phyloP scores from a whole-genome alignment of 768 basidiomycete genomes.

The Cytidiella melzeri region DNA sequence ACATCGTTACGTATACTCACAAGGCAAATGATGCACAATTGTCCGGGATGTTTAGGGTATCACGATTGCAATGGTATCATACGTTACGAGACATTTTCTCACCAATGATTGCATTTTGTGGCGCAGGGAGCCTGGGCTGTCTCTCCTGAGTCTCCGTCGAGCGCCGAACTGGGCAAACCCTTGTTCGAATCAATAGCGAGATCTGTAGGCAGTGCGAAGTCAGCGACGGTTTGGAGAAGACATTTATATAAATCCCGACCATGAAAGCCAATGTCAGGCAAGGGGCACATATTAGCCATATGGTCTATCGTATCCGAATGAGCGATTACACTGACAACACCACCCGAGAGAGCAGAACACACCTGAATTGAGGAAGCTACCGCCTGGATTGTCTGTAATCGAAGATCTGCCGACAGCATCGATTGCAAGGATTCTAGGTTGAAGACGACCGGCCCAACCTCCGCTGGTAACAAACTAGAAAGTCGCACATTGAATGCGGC shows the following conservation, averaged over 20 bases:
- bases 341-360: too few relatives aligned
- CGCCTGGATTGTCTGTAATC: constrained; percentile 41
- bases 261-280: constrained; percentile 60
- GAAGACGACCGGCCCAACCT: constrained; percentile 39
- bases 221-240: constrained; percentile 1
- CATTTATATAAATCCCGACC: constrained; percentile 32
- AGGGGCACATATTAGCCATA: constrained; percentile 72
- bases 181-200: constrained; percentile 23
- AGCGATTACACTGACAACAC: neutral
- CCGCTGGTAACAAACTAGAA: constrained; percentile 41
- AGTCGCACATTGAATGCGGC: constrained; percentile 61
- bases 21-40: neutral
- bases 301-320: constrained; percentile 35
- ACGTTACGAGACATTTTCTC: neutral
- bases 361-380: constrained; percentile 64
- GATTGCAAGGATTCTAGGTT: constrained; percentile 46
- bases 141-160: neutral
- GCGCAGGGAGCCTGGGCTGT: neutral
- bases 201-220: constrained; percentile 15
- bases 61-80: neutral
- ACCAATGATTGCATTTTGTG: neutral
- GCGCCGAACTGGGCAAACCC: neutral
- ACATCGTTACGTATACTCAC: neutral
- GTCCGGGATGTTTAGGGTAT: neutral
- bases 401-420: constrained; percentile 40